Evolutionary conservation across 768 basidiomycete genomes (phyloP).

Genomic region (Tephrocybe sp.): DNA sequence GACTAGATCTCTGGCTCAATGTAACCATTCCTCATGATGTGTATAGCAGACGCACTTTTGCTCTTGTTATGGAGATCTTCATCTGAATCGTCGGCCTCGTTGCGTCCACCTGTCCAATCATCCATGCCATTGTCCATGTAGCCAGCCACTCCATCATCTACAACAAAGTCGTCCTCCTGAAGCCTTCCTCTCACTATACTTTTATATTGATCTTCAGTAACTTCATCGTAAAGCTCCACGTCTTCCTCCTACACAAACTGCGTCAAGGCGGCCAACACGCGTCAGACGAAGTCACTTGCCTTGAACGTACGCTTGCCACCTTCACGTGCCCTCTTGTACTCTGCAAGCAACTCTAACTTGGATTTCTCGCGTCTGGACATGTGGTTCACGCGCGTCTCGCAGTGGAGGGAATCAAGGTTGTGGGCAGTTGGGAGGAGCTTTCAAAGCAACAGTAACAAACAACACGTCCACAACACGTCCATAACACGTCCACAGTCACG

Average conservation of each 20-base stretch:
- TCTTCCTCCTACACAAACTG: conserved; percentile 48
- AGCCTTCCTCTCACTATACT: conserved; percentile 81
- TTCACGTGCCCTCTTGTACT: conserved; percentile 17
- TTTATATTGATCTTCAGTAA: conserved; percentile 87
- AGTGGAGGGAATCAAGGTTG: background rate
- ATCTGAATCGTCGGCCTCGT: conserved; percentile 57
- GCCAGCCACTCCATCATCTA: conserved; percentile 88
- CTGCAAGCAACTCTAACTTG: conserved; percentile 18
- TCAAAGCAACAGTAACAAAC: conserved; percentile 1
- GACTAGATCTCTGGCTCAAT: conserved; percentile 13
- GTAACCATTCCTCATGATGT: background rate
- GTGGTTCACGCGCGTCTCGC: conserved; percentile 35
- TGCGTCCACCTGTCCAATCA: conserved; percentile 73
- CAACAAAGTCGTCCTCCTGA: conserved; percentile 90
- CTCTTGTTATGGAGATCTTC: conserved; percentile 48
- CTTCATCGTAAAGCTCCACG: conserved; percentile 80
- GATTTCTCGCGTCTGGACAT: conserved; percentile 35
- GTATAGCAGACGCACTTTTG: conserved; percentile 33
- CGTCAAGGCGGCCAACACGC: conserved; percentile 1
- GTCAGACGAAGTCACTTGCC: conserved; percentile 4
- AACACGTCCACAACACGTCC: conserved; percentile 3
- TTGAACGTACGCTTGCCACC: conserved; percentile 17
- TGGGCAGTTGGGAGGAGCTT: background rate
- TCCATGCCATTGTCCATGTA: conserved; percentile 98
- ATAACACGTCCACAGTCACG: background rate